phyloP scores from a whole-genome alignment of 331 rosid species.

The Saraca asoca region DNA sequence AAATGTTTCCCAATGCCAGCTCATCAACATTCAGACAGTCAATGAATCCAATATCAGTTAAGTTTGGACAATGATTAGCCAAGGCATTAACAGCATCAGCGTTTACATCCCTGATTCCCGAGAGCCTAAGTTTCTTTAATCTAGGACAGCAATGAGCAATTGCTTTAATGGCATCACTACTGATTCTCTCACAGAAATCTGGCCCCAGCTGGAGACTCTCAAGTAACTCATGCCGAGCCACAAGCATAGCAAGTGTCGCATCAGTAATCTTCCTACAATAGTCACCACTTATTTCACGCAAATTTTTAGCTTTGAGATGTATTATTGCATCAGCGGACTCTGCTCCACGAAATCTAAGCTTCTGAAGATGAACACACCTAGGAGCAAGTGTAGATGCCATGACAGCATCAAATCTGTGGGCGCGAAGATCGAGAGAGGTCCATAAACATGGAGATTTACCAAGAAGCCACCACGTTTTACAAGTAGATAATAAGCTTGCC shows the following conservation, averaged over 20 bases:
- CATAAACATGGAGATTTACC: constrained; percentile 86
- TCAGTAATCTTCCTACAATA: constrained; percentile 96
- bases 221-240: constrained; percentile 91
- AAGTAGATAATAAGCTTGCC: constrained; percentile 87
- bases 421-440: constrained; percentile 90
- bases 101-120: constrained; percentile 85
- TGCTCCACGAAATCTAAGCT: constrained; percentile 95
- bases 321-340: constrained; percentile 93
- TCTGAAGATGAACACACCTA: constrained; percentile 83
- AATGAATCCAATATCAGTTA: constrained; percentile 87
- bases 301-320: constrained; percentile 77
- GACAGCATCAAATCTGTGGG: constrained; percentile 80
- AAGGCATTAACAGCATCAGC: constrained; percentile 81
- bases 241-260: constrained; percentile 91
- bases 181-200: constrained; percentile 97
- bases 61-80: constrained; percentile 68
- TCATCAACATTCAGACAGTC: constrained; percentile 90
- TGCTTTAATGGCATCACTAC: constrained; percentile 92
- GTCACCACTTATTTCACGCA: constrained; percentile 85
- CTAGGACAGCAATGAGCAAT: constrained; percentile 80
- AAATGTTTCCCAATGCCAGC: constrained; percentile 74
- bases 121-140: constrained; percentile 77
- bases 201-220: constrained; percentile 99
- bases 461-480: constrained; percentile 86
- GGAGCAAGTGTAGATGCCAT: constrained; percentile 86